These are phyloP conservation scores for Kingdonia uniflora DNA, from an alignment of 164 flowering plant species.

Conservation along the genomic window DNA sequence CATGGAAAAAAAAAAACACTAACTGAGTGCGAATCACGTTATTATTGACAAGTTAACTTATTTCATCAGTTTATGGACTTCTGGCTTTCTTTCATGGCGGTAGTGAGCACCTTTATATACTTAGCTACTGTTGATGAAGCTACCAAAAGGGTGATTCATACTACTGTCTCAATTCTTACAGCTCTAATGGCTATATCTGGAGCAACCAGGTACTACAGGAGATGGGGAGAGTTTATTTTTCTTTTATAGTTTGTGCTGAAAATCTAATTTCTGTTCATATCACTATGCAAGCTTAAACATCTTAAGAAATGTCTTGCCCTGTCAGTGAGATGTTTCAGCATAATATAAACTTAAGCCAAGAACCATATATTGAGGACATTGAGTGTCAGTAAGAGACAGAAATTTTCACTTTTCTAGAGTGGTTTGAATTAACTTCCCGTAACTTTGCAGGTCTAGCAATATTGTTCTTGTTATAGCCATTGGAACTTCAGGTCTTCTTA, in stretches of 20 bases:
- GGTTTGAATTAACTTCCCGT: conserved; percentile 6
- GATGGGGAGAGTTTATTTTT: no score
- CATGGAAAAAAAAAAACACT: no score
- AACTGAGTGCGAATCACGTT: no score
- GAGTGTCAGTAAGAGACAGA: neutral
- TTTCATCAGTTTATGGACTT: conserved; percentile 79
- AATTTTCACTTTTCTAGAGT: no score
- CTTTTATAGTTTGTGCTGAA: no score
- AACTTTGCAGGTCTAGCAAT: conserved; percentile 57
- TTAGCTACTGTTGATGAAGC: conserved; percentile 49
- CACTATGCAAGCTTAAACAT: no score
- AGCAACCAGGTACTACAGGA: conserved; percentile 65
- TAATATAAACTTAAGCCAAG: no score
- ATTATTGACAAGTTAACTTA: no score
- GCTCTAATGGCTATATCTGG: conserved; percentile 76
- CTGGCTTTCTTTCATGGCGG: conserved; percentile 87
- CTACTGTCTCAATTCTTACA: conserved; percentile 69
- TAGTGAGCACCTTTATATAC: conserved; percentile 63
- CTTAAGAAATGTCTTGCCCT: no score
- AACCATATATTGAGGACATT: no score
- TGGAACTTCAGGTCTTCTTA: conserved; percentile 58
- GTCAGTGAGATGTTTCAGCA: no score
- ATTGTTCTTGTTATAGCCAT: conserved; percentile 56
- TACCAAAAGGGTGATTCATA: conserved; percentile 61
- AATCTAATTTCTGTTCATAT: no score